These are phyloP conservation scores for Somion occarium DNA, from an alignment of 1,284 basidiomycete species.

Conservation along the genomic window DNA sequence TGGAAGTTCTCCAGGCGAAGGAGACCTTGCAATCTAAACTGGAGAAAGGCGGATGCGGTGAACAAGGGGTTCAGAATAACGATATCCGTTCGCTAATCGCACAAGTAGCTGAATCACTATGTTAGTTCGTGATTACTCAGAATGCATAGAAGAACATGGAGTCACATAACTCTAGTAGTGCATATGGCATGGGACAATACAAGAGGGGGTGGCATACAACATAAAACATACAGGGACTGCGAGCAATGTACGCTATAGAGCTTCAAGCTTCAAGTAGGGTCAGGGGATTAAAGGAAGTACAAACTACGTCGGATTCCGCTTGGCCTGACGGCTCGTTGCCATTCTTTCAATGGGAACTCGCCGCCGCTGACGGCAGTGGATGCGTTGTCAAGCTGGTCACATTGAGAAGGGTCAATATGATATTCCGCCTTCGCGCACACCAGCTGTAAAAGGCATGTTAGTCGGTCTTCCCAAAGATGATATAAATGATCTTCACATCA, in stretches of 20 bases:
- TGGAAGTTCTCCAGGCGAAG: slow-evolving; percentile 68
- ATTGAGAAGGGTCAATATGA: neutral
- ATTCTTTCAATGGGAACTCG: neutral
- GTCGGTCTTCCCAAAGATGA: neutral
- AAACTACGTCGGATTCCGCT: neutral
- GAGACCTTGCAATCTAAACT: slow-evolving; percentile 51
- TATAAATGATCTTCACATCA: slow-evolving; percentile 1
- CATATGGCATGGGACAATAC: neutral
- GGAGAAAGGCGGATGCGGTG: slow-evolving; percentile 41
- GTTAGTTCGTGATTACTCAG: slow-evolving; percentile 15
- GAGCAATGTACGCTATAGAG: neutral
- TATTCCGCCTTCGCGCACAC: neutral
- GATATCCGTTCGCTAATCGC: slow-evolving; percentile 57
- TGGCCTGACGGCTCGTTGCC: neutral
- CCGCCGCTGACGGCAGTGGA: neutral
- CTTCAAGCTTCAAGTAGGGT: too few relatives aligned
- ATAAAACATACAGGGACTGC: neutral
- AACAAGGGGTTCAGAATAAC: slow-evolving; percentile 53
- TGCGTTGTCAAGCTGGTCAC: neutral
- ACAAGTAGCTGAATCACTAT: slow-evolving; percentile 57
- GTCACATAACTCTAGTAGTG: neutral
- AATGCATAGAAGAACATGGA: neutral
- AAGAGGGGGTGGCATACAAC: neutral
- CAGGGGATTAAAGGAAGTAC: neutral
- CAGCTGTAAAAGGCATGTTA: neutral